phyloP scores from a whole-genome alignment of 495 filamentous ascomycete species.

The Trichoderma virens region DNA sequence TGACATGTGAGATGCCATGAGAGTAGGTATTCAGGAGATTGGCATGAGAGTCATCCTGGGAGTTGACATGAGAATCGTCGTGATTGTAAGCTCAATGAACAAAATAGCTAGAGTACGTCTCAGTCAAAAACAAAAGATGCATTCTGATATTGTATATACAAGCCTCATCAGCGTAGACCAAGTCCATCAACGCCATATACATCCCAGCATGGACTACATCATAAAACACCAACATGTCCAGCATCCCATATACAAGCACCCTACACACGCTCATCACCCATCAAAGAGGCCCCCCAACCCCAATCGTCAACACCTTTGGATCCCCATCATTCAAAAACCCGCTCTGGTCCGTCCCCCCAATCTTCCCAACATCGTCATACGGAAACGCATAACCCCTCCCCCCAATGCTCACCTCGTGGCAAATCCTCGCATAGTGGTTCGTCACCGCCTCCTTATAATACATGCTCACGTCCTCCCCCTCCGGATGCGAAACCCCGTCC shows the following conservation, averaged over 20 bases:
- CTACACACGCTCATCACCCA: not conserved
- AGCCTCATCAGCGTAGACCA: no score
- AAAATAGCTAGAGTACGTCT: no score
- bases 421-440: slow-evolving; percentile 65
- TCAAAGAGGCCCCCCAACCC: slow-evolving; percentile 47
- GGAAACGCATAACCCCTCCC: slow-evolving; percentile 67
- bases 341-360: slow-evolving; percentile 47
- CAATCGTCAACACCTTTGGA: slow-evolving; percentile 52
- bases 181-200: no score
- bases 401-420: slow-evolving; percentile 56
- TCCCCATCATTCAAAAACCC: slow-evolving; percentile 53
- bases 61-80: no score
- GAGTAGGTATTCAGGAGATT: no score
- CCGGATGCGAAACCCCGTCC: slow-evolving; percentile 39
- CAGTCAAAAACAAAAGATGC: no score
- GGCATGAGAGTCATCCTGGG: no score
- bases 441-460: slow-evolving; percentile 53
- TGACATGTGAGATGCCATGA: no score
- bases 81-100: no score
- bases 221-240: no score
- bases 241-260: not conserved
- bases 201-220: no score
- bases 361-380: slow-evolving; percentile 65
- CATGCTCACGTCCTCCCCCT: slow-evolving; percentile 29
- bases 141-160: no score